These are phyloP conservation scores for Tylopilus sp. DNA, from an alignment of 1,284 basidiomycete species.

Conservation along the genomic window DNA sequence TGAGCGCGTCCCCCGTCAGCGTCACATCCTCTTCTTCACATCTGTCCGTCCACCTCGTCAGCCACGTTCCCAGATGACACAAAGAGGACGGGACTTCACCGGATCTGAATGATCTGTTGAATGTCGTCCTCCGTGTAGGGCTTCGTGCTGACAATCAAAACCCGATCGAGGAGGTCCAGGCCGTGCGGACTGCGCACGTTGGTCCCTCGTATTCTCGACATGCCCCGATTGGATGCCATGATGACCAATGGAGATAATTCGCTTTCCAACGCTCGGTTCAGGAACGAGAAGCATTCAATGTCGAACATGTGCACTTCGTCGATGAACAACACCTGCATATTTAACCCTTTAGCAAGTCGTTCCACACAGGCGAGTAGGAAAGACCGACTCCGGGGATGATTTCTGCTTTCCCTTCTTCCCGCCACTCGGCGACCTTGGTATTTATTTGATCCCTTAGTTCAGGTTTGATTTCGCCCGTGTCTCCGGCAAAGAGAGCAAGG, in stretches of 20 bases:
- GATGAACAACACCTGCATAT: conserved; percentile 75
- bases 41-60: conserved; percentile 37
- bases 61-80: not conserved
- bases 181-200: conserved; percentile 93
- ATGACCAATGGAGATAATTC: conserved; percentile 94
- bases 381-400: conserved; percentile 91
- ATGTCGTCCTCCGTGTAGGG: conserved; percentile 86
- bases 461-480: conserved; percentile 98
- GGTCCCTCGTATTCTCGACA: conserved; percentile 92
- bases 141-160: conserved; percentile 92
- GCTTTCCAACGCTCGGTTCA: conserved; percentile 92
- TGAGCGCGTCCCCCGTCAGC: conserved; percentile 69
- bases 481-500: conserved; percentile 75
- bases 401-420: conserved; percentile 97
- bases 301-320: conserved; percentile 99
- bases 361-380: not conserved
- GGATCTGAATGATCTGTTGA: conserved; percentile 86
- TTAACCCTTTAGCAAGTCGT: conserved; percentile 1
- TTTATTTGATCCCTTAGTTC: conserved; percentile 97
- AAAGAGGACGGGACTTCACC: conserved; percentile 42
- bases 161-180: conserved; percentile 90
- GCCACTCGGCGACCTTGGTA: conserved; percentile 94
- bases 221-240: conserved; percentile 97
- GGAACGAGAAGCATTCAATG: conserved; percentile 98
- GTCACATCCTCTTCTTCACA: conserved; percentile 95